phyloP scores from a whole-genome alignment of 208 protist species.

The Leishmania martiniquensis region DNA sequence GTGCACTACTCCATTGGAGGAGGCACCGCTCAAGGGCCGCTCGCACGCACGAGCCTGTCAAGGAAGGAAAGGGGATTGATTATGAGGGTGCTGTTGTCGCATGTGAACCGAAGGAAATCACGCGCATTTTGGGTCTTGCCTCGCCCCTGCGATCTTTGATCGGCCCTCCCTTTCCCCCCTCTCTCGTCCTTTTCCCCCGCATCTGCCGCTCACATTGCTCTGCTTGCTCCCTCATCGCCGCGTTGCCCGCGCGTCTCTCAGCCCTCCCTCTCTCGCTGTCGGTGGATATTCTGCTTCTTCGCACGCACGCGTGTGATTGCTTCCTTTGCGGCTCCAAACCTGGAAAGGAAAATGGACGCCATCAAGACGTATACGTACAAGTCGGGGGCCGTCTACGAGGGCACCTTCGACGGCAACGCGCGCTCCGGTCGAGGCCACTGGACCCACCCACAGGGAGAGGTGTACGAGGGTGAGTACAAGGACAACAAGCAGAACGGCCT shows the following conservation, averaged over 20 bases:
- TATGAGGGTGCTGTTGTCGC: neutral
- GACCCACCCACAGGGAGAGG: constrained; percentile 77
- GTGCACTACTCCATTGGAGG: neutral
- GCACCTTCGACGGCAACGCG: constrained; percentile 75
- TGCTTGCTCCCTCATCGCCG: neutral
- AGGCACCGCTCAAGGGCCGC: neutral
- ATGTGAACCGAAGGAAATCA: neutral
- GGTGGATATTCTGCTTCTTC: neutral
- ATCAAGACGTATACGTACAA: constrained; percentile 86
- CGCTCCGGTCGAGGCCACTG: constrained; percentile 83
- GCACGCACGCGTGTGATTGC: neutral
- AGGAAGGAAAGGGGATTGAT: neutral
- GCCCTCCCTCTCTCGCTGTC: neutral
- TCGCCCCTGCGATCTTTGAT: neutral
- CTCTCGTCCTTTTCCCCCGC: no score
- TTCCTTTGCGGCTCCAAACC: neutral
- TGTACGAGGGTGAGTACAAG: constrained; percentile 89
- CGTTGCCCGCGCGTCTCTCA: neutral
- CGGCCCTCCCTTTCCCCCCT: neutral
- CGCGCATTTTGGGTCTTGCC: neutral
- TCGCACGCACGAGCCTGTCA: neutral
- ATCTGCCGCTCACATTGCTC: neutral
- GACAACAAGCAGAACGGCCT: constrained; percentile 87
- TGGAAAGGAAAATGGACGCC: constrained; percentile 25
- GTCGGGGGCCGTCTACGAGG: constrained; percentile 89